Evolutionary conservation across 306 rosid genomes (phyloP).

Genomic region (Castanospermum australe): DNA sequence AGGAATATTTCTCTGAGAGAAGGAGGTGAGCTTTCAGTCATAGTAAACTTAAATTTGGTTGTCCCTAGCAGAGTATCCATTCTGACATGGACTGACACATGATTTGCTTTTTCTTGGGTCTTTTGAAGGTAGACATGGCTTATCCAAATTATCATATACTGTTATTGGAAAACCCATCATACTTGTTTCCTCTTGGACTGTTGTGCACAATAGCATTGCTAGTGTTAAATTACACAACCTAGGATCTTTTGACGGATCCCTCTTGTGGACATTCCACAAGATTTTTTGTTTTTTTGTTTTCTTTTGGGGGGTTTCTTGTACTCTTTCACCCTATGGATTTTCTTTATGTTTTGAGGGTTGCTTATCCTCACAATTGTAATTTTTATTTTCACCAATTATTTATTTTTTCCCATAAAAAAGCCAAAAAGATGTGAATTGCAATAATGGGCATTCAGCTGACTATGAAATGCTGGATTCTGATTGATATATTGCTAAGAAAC

Average conservation of each 20-base stretch:
- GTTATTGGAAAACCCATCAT: not conserved
- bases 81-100: not conserved
- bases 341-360: not conserved
- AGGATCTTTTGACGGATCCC: not conserved
- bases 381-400: not conserved
- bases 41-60: slow-evolving; percentile 1
- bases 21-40: slow-evolving; percentile 55
- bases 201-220: not conserved
- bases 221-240: too few relatives aligned
- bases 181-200: slow-evolving; percentile 7
- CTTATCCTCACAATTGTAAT: not conserved
- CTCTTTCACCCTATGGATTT: not conserved
- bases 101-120: slow-evolving; percentile 14
- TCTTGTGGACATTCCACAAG: not conserved
- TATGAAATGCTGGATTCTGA: not conserved
- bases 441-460: not conserved
- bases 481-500: slow-evolving; percentile 1
- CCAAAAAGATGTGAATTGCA: slow-evolving; percentile 7
- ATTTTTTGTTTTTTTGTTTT: not conserved
- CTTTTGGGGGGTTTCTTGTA: not conserved
- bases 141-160: not conserved
- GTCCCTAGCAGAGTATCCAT: not conserved
- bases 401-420: not conserved
- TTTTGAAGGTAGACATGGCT: not conserved
- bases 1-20: slow-evolving; percentile 65